Evolutionary conservation across 1,284 basidiomycete species (phyloP), one percentile per base, ranked within the genome.

Genomic region (Cerrena zonata): DNA sequence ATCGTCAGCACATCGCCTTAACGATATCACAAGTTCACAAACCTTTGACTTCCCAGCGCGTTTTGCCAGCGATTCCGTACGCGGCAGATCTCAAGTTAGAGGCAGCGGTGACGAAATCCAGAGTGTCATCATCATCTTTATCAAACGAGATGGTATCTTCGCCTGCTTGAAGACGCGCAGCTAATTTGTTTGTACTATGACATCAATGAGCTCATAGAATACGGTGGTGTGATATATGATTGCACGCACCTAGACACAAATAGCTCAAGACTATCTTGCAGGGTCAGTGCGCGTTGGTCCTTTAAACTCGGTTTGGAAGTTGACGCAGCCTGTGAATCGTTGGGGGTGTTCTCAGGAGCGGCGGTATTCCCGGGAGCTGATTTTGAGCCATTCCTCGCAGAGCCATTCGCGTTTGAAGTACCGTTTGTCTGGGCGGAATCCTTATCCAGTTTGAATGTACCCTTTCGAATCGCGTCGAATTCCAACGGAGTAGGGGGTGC

Each of bases 11-110:
- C 12, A 18, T 12, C 3, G 21, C 21, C 11, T 34, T 22, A 46
- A 40, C 19, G 18, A 19, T 26, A 12, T 27, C 27, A 43, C 5
- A 23, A 24, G 39, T 38, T 46, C 15, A 23, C 22, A 36, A 47
- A 89, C 92, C 91, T 79, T 99, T 99, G 49, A 98, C 86, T 65
- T 98, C 88, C 86, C 96, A 99, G 7, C 93, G 81, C 2, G 93
- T 97, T 72, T 95, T 94, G 1, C 77, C 76, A 7, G 81, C 77
- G 45, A 99, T 99, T 4, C 86, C 86, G 66, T 98, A 98, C 0
- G 94, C 91, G 4, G 80, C 80, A 0, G 92, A 91, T 3, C 95
- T 85, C 37, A 99, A 74, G 71, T 99, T 99, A 4, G 94, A 89
- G 0, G 94, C 82, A 2, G 95, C 89, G 0, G 94, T 92, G 27